Evolutionary conservation across 2,329 filamentous ascomycete species (phyloP).

Genomic region (Fusarium austroafricanum): DNA sequence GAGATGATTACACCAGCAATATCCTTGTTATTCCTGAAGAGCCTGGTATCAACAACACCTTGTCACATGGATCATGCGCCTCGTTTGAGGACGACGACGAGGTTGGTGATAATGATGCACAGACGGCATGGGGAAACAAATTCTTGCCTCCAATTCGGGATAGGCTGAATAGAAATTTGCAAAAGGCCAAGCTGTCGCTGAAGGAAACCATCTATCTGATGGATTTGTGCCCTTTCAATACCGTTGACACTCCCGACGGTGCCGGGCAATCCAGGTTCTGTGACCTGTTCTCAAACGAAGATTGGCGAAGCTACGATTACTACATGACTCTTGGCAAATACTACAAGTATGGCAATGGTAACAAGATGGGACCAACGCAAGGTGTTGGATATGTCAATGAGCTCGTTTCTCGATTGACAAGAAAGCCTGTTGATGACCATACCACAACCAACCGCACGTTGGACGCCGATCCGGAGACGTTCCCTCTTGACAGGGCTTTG

Average conservation of each 20-base stretch:
- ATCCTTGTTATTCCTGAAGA: constrained; percentile 79
- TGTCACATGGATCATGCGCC: constrained; percentile 79
- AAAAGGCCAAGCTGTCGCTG: constrained; percentile 72
- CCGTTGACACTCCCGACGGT: constrained; percentile 70
- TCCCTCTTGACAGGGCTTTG: constrained; percentile 75
- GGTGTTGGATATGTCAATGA: constrained; percentile 91
- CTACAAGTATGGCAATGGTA: constrained; percentile 83
- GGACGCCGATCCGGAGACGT: constrained; percentile 73
- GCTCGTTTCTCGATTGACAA: constrained; percentile 82
- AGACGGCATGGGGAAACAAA: constrained; percentile 67
- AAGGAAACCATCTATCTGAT: constrained; percentile 78
- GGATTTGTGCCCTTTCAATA: constrained; percentile 90
- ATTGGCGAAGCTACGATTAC: constrained; percentile 87
- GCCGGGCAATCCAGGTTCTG: constrained; percentile 76
- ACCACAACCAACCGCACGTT: constrained; percentile 84
- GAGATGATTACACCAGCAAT: constrained; percentile 60
- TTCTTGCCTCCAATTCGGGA: constrained; percentile 76
- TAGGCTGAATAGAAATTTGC: constrained; percentile 76
- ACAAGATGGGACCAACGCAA: constrained; percentile 82
- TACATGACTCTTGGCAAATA: constrained; percentile 83
- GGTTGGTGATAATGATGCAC: constrained; percentile 62
- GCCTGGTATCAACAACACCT: constrained; percentile 78
- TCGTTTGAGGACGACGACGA: constrained; percentile 73
- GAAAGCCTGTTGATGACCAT: constrained; percentile 73
- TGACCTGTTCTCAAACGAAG: constrained; percentile 74